Evolutionary conservation across 2,329 filamentous ascomycete species (phyloP), one percentile per base, ranked within the genome.

Genomic region (Clonostachys rhizophaga): DNA sequence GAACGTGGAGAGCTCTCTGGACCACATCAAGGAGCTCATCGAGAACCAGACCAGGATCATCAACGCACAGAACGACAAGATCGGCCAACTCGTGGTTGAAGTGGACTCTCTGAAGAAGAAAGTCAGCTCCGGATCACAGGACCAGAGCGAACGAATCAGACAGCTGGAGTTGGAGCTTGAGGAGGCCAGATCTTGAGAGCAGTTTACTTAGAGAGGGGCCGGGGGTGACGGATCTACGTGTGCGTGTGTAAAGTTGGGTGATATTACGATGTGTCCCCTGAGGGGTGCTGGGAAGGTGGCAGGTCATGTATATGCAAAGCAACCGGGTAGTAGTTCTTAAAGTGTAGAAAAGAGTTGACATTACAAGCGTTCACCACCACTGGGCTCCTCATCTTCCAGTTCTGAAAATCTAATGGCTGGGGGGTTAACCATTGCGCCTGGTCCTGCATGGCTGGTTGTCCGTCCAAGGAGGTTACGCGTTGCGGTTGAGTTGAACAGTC

Each of bases 91-190:
- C 43, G 80, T 87, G 4, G 67, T 72, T 33, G 89, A 95, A 65
- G 84, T 95, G 13, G 89, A 94, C 61, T 78, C 79, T 14, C 75
- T 96, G 56, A 95, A 95, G 79, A 82, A 82, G 67, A 87, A 83
- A 65, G 76, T 91, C 49, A 67, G 64, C 36, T 56, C 64, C 2
- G 64, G 66, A 17, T 71, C 74, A 13, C 74, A 78, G 56, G 82
- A 84, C 59, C 82, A 86, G 72, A 84, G 75, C 63, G 82, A 86
- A 67, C 73, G 82, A 44, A 86, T 86, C 59, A 70, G 83, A 53
- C 81, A 85, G 63, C 63, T 87, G 49, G 83, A 87, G 68, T 69
- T 86, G 45, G 83, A 86, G 65, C 68, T 87, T 36, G 83, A 87
- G 61, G 78, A 79, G 61, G 74, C 79, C 18, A 71, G 79, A 55